Percentiles rank a stretch among this genome's conserved stretches.
phyloP scores from a whole-genome alignment of 2,329 filamentous ascomycete genomes.

The Botrytis deweyae region DNA sequence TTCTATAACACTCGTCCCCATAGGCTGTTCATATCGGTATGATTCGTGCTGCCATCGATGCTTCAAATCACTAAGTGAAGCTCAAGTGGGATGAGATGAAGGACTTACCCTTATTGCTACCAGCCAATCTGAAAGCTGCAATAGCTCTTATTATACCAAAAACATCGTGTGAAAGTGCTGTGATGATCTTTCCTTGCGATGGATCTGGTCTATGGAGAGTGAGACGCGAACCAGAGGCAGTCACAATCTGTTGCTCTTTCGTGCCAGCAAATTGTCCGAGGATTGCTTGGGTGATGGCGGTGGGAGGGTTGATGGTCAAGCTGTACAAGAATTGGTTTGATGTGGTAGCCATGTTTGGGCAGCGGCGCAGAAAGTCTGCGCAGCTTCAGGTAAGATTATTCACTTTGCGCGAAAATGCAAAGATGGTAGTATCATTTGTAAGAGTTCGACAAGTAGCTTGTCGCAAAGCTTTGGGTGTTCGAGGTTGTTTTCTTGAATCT shows the following conservation, averaged over 20 bases:
- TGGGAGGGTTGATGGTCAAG: conserved; percentile 89
- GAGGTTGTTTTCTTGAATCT: conserved; percentile 12
- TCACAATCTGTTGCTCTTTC: conserved; percentile 96
- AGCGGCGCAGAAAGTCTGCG: conserved; percentile 35
- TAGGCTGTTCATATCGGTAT: conserved; percentile 37
- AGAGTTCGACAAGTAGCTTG: conserved; percentile 32
- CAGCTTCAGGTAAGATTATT: conserved; percentile 25
- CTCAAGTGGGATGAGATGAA: conserved; percentile 44
- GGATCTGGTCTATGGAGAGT: conserved; percentile 85
- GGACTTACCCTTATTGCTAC: conserved; percentile 90
- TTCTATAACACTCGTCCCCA: conserved; percentile 25
- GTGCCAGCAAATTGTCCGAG: conserved; percentile 94
- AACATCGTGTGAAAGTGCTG: conserved; percentile 85
- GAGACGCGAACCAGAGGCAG: conserved; percentile 85
- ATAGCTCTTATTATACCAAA: conserved; percentile 94
- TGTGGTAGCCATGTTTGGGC: conserved; percentile 79
- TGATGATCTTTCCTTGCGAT: conserved; percentile 79
- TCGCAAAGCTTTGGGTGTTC: conserved; percentile 22
- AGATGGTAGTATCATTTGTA: conserved; percentile 28
- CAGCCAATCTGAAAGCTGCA: conserved; percentile 85
- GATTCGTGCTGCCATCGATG: conserved; percentile 52
- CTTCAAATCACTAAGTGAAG: conserved; percentile 73
- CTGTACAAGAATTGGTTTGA: conserved; percentile 99
- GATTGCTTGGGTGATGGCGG: conserved; percentile 84
- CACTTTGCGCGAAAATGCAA: conserved; percentile 15